Evolutionary conservation across 371 early-diverging fungal species (phyloP), one percentile per base, ranked within the genome.

Genomic region (Mortierella sp.): DNA sequence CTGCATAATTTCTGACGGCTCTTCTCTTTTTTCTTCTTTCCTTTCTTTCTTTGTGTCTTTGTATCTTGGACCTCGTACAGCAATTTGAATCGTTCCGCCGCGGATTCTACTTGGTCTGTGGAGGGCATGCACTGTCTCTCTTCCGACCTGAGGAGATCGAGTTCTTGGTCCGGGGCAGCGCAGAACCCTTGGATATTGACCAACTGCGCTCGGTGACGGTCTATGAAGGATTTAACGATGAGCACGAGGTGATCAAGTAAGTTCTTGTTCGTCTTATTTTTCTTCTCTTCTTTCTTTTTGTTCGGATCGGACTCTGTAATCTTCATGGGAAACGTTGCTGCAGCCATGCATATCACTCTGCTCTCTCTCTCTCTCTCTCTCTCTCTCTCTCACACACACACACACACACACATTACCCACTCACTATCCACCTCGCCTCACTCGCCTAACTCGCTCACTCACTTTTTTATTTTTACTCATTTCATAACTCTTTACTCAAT

Each of bases 61-160:
- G 24, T 58, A 58, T 37, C 9, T 58, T 58, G 22, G 8, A 34
- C 7, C 87, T 97, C 6, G 87, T 90, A 64, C 86, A 91, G 69
- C 97, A 96, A 85, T 99, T 98, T 86, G 94, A 94, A 41, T 94
- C 95, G 0, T 97, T 99, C 80, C 90, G 91, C 68, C 92, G 93
- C 19, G 99, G 99, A 13, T 98, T 99, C 77, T 93, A 95, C 87
- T 90, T 93, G 64, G 96, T 99, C 2, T 95, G 97, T 75, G 95
- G 96, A 55, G 95, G 97, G 29, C 96, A 96, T 77, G 97, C 98
- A 2, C 85, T 97, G 43, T 93, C 94, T 72, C 85, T 98, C 53
- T 98, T 99, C 86, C 91, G 93, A 66, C 96, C 99, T 2, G 95
- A 96, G 86, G 99, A 99, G 81, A 95, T 99, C 53, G 99, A 99